These are phyloP conservation scores for Agaricales sp. DNA, from an alignment of 1,284 basidiomycete species.

Conservation along the genomic window DNA sequence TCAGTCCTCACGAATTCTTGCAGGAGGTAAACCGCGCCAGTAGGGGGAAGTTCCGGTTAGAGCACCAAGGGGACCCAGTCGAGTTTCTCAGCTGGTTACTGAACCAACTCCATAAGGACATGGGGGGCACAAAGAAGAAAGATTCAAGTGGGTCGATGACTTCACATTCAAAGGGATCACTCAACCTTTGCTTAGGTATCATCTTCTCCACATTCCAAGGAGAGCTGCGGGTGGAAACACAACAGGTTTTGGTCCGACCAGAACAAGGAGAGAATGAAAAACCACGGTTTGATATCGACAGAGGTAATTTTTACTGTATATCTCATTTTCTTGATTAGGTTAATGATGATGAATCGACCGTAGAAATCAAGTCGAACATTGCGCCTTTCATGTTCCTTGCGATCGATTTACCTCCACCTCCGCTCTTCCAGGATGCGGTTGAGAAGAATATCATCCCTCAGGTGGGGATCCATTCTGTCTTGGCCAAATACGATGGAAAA, in stretches of 20 bases:
- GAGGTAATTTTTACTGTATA: slow-evolving; percentile 51
- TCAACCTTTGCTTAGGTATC: slow-evolving; percentile 43
- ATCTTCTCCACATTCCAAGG: slow-evolving; percentile 95
- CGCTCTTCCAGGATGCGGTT: slow-evolving; percentile 89
- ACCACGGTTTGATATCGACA: slow-evolving; percentile 84
- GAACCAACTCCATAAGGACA: slow-evolving; percentile 85
- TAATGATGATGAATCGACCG: slow-evolving; percentile 4
- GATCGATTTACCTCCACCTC: slow-evolving; percentile 91
- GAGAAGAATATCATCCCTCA: slow-evolving; percentile 99
- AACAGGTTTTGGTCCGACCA: slow-evolving; percentile 83
- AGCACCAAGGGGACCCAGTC: slow-evolving; percentile 90
- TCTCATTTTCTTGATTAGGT: slow-evolving; percentile 7
- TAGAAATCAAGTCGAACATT: slow-evolving; percentile 78
- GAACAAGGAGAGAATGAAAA: slow-evolving; percentile 63
- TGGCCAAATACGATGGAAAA: slow-evolving; percentile 94
- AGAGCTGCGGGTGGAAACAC: slow-evolving; percentile 85
- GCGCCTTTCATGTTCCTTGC: slow-evolving; percentile 95
- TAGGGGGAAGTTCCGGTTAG: slow-evolving; percentile 83
- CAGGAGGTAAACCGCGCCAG: slow-evolving; percentile 92
- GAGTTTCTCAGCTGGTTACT: slow-evolving; percentile 96
- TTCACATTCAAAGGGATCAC: slow-evolving; percentile 5
- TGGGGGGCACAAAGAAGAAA: slow-evolving; percentile 82
- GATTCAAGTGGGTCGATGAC: slow-evolving; percentile 62
- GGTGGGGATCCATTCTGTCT: slow-evolving; percentile 82
- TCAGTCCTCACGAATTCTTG: slow-evolving; percentile 95